A percentile compares a stretch with the other conserved stretches of the same genome.
Conservation (phyloP, 768 basidiomycete genomes). For the Mycena chlorophos region DNA sequence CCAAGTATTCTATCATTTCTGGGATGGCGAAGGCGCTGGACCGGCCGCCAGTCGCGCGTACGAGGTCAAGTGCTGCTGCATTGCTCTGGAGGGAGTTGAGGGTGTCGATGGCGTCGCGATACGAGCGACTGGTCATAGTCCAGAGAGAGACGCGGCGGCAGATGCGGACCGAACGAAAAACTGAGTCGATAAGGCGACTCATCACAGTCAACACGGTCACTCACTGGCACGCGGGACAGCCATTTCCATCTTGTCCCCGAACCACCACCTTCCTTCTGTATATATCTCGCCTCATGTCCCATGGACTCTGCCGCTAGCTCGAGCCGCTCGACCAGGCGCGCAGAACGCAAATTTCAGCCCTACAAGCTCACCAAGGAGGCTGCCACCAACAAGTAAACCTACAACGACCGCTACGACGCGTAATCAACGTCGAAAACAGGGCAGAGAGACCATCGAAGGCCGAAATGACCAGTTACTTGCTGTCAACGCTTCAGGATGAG, state of each 20-base stretch:
- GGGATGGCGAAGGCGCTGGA: slow-evolving; percentile 67
- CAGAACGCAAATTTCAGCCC: slow-evolving; percentile 19
- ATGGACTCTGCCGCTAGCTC: background rate
- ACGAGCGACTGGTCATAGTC: slow-evolving; percentile 64
- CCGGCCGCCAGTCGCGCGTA: slow-evolving; percentile 69
- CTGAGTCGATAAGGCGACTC: slow-evolving; percentile 28
- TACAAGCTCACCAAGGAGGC: slow-evolving; percentile 13
- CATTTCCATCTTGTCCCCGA: background rate
- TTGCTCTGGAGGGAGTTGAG: slow-evolving; percentile 89
- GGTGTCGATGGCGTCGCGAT: slow-evolving; percentile 69
- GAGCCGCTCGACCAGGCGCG: slow-evolving; percentile 14
- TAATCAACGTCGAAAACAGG: slow-evolving; percentile 16
- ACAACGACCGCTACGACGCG: background rate
- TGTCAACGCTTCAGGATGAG: slow-evolving; percentile 59
- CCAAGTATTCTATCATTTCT: slow-evolving; percentile 89
- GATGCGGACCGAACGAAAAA: slow-evolving; percentile 22
- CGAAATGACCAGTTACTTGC: slow-evolving; percentile 57
- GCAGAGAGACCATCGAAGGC: slow-evolving; percentile 36
- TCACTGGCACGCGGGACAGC: slow-evolving; percentile 16
- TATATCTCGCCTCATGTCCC: background rate
- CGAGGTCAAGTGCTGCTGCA: slow-evolving; percentile 86
- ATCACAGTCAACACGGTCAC: slow-evolving; percentile 21
- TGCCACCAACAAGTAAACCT: slow-evolving; percentile 8
- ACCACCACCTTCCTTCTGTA: background rate
- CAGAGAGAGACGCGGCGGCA: slow-evolving; percentile 13